phyloP scores from a whole-genome alignment of 306 rosid genomes.

The Citrullus colocynthis region DNA sequence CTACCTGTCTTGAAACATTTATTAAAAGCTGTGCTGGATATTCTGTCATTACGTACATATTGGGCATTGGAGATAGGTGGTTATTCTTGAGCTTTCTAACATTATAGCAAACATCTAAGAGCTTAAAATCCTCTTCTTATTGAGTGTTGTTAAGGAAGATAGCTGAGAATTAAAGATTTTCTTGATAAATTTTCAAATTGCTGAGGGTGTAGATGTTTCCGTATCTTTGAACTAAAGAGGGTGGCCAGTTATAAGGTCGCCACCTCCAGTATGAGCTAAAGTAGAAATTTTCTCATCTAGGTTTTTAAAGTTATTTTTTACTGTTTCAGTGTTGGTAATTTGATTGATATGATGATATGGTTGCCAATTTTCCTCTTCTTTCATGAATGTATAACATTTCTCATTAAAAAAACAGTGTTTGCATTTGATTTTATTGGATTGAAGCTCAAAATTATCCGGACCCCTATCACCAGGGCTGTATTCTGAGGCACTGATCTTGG shows the following conservation, averaged over 20 bases:
- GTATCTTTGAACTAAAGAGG: neutral
- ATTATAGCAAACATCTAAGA: neutral
- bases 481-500: neutral
- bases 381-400: neutral
- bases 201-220: neutral
- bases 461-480: neutral
- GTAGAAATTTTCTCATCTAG: neutral
- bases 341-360: neutral
- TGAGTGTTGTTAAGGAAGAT: neutral
- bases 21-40: conserved; percentile 99
- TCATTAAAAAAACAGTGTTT: neutral
- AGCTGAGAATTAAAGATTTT: neutral
- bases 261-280: neutral
- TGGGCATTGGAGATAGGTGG: conserved; percentile 99
- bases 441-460: neutral
- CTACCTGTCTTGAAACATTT: conserved; percentile 91
- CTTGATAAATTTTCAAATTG: neutral
- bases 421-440: neutral
- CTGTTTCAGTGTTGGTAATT: neutral
- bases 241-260: neutral
- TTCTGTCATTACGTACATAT: conserved; percentile 95
- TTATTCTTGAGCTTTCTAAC: neutral
- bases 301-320: neutral
- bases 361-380: neutral
- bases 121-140: neutral